A percentile compares a stretch with the other conserved stretches of the same genome.
These are phyloP conservation scores for Zygnema circumcarinatum DNA, from an alignment of 139 green algal species.

Conservation along the genomic window DNA sequence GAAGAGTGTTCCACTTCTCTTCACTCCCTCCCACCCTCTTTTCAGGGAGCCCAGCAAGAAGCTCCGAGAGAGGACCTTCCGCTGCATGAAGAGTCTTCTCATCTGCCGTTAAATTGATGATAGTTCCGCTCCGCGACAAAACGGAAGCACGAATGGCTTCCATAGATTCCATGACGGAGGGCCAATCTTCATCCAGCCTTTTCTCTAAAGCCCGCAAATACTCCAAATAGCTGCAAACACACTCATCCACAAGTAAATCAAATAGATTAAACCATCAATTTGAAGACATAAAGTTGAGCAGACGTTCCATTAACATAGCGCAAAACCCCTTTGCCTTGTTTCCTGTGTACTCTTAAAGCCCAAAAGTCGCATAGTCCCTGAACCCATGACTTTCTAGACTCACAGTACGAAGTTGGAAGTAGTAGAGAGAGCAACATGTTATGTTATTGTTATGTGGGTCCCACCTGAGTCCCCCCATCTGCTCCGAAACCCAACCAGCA, in stretches of 20 bases:
- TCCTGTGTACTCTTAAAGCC: too few relatives aligned
- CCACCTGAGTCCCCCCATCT: slow-evolving; percentile 83
- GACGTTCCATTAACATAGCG: neutral
- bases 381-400: too few relatives aligned
- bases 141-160: slow-evolving; percentile 75
- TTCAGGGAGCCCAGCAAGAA: slow-evolving; percentile 83
- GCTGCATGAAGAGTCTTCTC: slow-evolving; percentile 73
- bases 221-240: slow-evolving; percentile 77
- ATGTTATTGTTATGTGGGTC: too few relatives aligned
- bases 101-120: slow-evolving; percentile 97
- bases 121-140: slow-evolving; percentile 77
- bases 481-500: slow-evolving; percentile 84
- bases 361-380: too few relatives aligned
- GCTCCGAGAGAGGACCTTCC: slow-evolving; percentile 68
- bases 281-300: neutral
- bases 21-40: neutral
- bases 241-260: too few relatives aligned
- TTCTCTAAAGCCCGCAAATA: slow-evolving; percentile 84
- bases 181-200: slow-evolving; percentile 89
- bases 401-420: neutral
- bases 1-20: slow-evolving; percentile 57
- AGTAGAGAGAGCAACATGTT: neutral
- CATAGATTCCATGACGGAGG: slow-evolving; percentile 70
- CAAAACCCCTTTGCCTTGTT: neutral
- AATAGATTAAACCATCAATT: too few relatives aligned